phyloP scores from a whole-genome alignment of 345 rosid genomes.

The Acer negundo region DNA sequence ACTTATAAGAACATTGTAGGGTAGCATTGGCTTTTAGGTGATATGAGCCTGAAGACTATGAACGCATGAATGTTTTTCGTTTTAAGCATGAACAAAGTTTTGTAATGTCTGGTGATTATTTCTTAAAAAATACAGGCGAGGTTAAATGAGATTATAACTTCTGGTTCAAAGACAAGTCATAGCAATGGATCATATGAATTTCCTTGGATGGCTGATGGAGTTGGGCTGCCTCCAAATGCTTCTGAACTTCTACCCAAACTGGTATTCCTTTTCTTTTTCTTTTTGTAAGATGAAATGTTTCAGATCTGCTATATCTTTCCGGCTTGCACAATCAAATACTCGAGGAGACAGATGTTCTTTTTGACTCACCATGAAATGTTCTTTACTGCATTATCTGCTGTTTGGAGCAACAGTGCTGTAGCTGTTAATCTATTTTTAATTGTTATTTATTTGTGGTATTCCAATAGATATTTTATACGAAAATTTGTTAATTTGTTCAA shows the following conservation, averaged over 20 bases:
- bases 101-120: slow-evolving; percentile 9
- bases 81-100: not conserved
- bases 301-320: not conserved
- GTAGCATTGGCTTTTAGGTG: not conserved
- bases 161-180: slow-evolving; percentile 48
- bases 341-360: not conserved
- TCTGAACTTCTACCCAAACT: slow-evolving; percentile 70
- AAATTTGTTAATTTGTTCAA: no score
- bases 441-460: no score
- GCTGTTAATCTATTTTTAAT: no score
- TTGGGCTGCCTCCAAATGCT: slow-evolving; percentile 86
- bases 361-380: not conserved
- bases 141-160: slow-evolving; percentile 80
- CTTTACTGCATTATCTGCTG: not conserved
- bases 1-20: not conserved
- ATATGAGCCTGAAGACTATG: not conserved
- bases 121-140: slow-evolving; percentile 55
- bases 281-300: not conserved
- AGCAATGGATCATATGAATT: slow-evolving; percentile 57
- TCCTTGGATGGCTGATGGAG: slow-evolving; percentile 99
- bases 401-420: not conserved
- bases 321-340: not conserved
- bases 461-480: no score
- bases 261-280: slow-evolving; percentile 39
- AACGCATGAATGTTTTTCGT: no score